Base-by-base conservation (phyloP, 306 rosid genomes). In the Hippophae rhamnoides region DNA sequence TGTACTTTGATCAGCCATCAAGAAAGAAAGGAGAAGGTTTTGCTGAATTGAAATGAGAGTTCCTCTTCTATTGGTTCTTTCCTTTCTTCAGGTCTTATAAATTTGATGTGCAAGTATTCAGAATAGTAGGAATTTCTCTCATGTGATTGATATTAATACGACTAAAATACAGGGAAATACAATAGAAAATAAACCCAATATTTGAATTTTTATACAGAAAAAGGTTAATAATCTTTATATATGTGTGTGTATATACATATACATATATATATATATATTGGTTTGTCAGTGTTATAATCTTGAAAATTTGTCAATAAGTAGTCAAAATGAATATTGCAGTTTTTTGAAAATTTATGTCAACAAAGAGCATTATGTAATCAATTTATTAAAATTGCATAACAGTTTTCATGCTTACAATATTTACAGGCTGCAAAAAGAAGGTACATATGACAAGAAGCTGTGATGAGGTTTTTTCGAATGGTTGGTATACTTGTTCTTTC, bases 391-490 rank as follows among this genome's bases (percentile, higher is more conserved):
- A 52, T 43, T 2, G 52, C 26, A 52, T 58, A 54, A 48, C 38
- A 60, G 63, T 43, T 59, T 70, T 69, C 55, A 54, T 62, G 66
- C 65, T 52, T 74, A 63, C 48, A 50, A 42, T 66, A 52, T 69
- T 62, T 13, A 61, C 81, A 93, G 99, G 97, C 99, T 57, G 97
- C 94, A 60, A 93, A 18, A 84, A 82, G 95, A 93, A 60, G 89
- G 90, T 46, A 88, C 95, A 72, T 80, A 78, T 66, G 99, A 93
- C 83, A 93, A 71, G 99, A 93, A 82, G 95, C 94, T 12, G 85
- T 88, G 74, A 69, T 69, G 74, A 93, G 81, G 64, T 93, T 93
- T 70, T 93, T 93, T 70, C 89, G 77, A 72, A 74, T 40, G 97
- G 99, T 93, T 54, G 69, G 93, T 77, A 54, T 57, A 66, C 40